Conservation (phyloP, 2,329 filamentous ascomycete genomes). For the Talaromyces sp. region DNA sequence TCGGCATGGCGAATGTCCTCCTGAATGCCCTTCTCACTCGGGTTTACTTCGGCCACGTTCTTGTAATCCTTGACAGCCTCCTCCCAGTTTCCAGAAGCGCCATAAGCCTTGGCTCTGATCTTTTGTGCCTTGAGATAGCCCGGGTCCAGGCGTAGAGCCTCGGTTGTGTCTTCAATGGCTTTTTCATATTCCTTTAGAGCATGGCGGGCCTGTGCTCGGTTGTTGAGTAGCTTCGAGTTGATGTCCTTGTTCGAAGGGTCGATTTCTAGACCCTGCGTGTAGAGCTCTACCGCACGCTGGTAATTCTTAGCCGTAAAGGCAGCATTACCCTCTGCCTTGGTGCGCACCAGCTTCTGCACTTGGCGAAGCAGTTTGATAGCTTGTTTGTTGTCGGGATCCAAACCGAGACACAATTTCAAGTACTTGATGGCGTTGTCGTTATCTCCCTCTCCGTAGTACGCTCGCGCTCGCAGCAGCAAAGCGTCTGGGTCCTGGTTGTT, state of each 20-base stretch:
- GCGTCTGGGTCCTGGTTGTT: constrained; percentile 94
- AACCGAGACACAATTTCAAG: constrained; percentile 80
- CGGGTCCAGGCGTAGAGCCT: constrained; percentile 75
- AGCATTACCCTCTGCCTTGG: constrained; percentile 87
- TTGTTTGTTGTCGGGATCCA: constrained; percentile 85
- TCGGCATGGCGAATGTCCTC: constrained; percentile 88
- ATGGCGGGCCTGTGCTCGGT: constrained; percentile 78
- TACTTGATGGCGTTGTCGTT: constrained; percentile 92
- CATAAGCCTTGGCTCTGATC: constrained; percentile 86
- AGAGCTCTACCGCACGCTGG: constrained; percentile 76
- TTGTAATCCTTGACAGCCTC: constrained; percentile 87
- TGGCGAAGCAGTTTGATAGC: constrained; percentile 83
- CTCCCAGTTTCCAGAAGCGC: constrained; percentile 83
- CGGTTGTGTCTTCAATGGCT: constrained; percentile 80
- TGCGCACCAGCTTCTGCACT: constrained; percentile 85
- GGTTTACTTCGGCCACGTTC: constrained; percentile 73
- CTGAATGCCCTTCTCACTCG: constrained; percentile 69
- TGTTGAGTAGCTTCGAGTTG: constrained; percentile 91
- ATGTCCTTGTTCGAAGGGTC: constrained; percentile 85
- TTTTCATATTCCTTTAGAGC: constrained; percentile 74
- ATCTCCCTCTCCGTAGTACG: constrained; percentile 85
- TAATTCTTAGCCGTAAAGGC: constrained; percentile 83
- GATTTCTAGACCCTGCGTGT: constrained; percentile 73
- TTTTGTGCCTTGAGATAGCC: constrained; percentile 85
- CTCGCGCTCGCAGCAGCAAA: constrained; percentile 78